Evolutionary conservation across 768 basidiomycete genomes (phyloP), one percentile per base, ranked within the genome.

Genomic region (Tricholoma matsutake): DNA sequence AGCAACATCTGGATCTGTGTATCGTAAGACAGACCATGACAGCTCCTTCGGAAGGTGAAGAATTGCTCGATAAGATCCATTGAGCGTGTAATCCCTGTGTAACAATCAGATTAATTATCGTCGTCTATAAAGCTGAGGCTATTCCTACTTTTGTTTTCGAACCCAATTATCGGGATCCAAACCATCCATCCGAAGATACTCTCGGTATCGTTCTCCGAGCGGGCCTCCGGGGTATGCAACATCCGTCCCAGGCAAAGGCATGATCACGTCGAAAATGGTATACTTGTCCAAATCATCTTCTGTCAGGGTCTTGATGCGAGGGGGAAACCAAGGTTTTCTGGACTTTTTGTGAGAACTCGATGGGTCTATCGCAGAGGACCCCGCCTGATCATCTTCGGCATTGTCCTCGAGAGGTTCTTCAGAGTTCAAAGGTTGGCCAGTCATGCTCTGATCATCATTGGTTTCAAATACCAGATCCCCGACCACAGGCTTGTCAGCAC

Each of bases 211-310:
- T 66, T 96, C 89, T 25, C 95, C 94, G n/a, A 98, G 83, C 18
- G 78, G 66, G 11, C 95, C 95, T 3, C 88, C 91, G 0, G 97
- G 97, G 72, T 93, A 98, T 34, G 89, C 89, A 18, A 98, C 93
- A 68, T 96, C 93, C 64, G 87, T 94, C 3, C 97, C 97, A 29
- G 97, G 96, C 18, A 98, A 78, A n/a, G 97, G 96, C 88, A 98
- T 93, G 63, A 98, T 85, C 59, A 98, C 91, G 73, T 99, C 96
- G 68, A 94, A 93, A 63, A 98, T 93, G 14, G 87, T 85, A 74
- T 95, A 90, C 59, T 89, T 86, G 67, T 85, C 78, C 51, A 94
- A 73, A 71, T 98, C 93, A 16, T 82, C 89, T 65, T 85, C 85
- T 0, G 86, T 86, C 57, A 99, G 74, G 3, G 86, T 86, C 74